phyloP scores from a whole-genome alignment of 2,329 filamentous ascomycete species.

The Aspergillus hiratsukae region DNA sequence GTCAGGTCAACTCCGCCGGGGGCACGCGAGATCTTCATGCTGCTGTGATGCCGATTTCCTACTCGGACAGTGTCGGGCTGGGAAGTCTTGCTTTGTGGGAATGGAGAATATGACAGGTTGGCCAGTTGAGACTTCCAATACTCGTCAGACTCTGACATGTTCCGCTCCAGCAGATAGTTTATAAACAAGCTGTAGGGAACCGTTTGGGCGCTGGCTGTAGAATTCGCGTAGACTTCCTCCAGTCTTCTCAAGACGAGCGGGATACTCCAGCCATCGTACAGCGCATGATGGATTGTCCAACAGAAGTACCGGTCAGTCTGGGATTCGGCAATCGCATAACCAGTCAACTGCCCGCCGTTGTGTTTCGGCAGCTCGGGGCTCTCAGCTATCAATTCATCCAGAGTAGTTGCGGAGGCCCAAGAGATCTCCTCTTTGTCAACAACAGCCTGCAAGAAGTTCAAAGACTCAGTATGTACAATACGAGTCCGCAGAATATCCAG shows the following conservation, averaged over 20 bases:
- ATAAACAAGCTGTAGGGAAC: conserved; percentile 30
- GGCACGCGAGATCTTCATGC: conserved; percentile 17
- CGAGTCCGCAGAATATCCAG: conserved; percentile 49
- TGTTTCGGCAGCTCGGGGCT: conserved; percentile 25
- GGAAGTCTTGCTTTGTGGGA: conserved; percentile 24
- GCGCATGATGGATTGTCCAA: conserved; percentile 49
- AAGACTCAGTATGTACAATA: conserved; percentile 36
- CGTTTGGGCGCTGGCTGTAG: neutral
- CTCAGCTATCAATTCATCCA: conserved; percentile 24
- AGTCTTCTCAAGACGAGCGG: conserved; percentile 35
- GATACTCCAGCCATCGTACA: conserved; percentile 50
- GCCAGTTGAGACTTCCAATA: conserved; percentile 31
- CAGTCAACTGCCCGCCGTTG: conserved; percentile 32
- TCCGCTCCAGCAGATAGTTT: conserved; percentile 23
- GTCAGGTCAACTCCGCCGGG: conserved; percentile 32
- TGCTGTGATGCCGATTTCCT: conserved; percentile 23
- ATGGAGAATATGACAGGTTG: conserved; percentile 22
- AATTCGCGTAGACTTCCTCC: conserved; percentile 30
- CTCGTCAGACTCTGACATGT: conserved; percentile 25
- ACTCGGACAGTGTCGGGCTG: conserved; percentile 17
- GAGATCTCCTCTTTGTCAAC: conserved; percentile 30
- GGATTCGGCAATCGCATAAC: conserved; percentile 33
- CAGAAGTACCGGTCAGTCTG: conserved; percentile 36
- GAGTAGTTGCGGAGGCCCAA: conserved; percentile 29
- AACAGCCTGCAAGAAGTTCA: conserved; percentile 39